Percentiles rank a stretch among this genome's conserved stretches.
Conservation (phyloP, 192 early-diverging fungal species). For the Backusella westeae region DNA sequence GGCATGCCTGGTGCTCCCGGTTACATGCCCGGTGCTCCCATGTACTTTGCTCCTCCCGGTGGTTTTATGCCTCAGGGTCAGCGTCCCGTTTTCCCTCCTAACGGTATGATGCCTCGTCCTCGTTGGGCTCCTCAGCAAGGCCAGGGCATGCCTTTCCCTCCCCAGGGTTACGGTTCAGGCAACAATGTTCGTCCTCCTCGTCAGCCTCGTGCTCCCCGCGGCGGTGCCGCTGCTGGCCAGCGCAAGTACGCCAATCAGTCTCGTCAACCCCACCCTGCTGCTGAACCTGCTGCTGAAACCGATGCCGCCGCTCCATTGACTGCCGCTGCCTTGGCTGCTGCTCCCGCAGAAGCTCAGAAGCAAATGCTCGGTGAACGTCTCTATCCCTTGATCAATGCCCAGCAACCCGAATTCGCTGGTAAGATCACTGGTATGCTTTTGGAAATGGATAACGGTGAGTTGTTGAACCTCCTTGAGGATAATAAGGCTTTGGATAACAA, state of each 20-base stretch:
- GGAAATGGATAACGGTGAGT: constrained; percentile 97
- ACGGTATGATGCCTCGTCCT: constrained; percentile 35
- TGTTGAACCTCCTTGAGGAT: constrained; percentile 86
- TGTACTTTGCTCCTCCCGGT: constrained; percentile 32
- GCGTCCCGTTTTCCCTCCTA: constrained; percentile 46
- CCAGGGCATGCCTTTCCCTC: constrained; percentile 30
- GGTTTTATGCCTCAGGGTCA: constrained; percentile 34
- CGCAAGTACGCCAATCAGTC: constrained; percentile 32
- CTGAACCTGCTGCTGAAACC: neutral
- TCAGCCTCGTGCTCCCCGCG: constrained; percentile 45
- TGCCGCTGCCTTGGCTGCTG: constrained; percentile 73
- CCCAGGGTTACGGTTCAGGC: constrained; percentile 32
- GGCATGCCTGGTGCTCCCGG: constrained; percentile 40
- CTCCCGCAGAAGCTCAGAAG: constrained; percentile 86
- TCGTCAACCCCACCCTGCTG: neutral
- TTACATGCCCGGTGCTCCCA: constrained; percentile 46
- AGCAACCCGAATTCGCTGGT: constrained; percentile 76
- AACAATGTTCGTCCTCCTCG: constrained; percentile 50
- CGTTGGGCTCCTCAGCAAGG: constrained; percentile 34
- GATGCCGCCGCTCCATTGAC: constrained; percentile 30
- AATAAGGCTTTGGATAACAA: constrained; percentile 73
- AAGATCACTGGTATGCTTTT: constrained; percentile 98
- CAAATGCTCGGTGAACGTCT: constrained; percentile 94
- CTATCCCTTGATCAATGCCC: constrained; percentile 72
- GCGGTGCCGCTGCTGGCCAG: constrained; percentile 34